These are phyloP conservation scores for Detonula confervacea DNA, from an alignment of 352 stramenopile species.

Conservation along the genomic window DNA sequence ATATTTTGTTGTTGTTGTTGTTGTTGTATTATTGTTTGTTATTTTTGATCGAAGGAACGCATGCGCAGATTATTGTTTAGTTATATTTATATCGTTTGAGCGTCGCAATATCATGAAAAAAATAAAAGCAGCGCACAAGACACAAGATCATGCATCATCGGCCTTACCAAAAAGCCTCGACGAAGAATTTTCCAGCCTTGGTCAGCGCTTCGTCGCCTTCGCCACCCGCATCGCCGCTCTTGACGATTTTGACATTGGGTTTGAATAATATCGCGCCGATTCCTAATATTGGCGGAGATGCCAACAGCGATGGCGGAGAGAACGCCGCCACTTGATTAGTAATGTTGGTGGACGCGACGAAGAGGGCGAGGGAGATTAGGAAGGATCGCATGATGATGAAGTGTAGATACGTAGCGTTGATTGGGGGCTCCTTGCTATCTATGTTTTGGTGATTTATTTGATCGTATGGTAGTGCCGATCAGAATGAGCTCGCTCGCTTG, in stretches of 20 bases:
- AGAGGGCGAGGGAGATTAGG: not conserved
- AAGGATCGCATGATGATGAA: no score
- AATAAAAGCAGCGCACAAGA: no score
- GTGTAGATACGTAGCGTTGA: no score
- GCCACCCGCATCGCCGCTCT: conserved; percentile 1
- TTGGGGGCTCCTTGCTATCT: no score
- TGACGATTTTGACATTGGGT: conserved; percentile 55
- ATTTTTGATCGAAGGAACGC: not conserved
- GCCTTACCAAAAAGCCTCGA: conserved; percentile 75
- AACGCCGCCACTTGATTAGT: not conserved
- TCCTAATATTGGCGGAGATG: conserved; percentile 32
- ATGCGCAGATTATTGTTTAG: not conserved
- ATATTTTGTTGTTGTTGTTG: not conserved
- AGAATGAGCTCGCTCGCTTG: no score
- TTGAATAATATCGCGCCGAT: conserved; percentile 62
- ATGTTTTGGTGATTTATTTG: no score
- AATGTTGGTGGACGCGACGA: not conserved
- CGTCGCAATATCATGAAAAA: not conserved
- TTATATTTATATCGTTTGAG: not conserved
- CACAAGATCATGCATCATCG: not conserved
- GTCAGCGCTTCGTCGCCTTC: conserved; percentile 38
- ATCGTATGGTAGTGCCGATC: no score
- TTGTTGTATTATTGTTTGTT: not conserved
- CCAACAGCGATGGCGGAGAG: not conserved
- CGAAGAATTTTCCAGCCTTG: conserved; percentile 73